Evolutionary conservation across 805 yeast genomes (phyloP), one percentile per base, ranked within the genome.

Genomic region (Ogataea pini): DNA sequence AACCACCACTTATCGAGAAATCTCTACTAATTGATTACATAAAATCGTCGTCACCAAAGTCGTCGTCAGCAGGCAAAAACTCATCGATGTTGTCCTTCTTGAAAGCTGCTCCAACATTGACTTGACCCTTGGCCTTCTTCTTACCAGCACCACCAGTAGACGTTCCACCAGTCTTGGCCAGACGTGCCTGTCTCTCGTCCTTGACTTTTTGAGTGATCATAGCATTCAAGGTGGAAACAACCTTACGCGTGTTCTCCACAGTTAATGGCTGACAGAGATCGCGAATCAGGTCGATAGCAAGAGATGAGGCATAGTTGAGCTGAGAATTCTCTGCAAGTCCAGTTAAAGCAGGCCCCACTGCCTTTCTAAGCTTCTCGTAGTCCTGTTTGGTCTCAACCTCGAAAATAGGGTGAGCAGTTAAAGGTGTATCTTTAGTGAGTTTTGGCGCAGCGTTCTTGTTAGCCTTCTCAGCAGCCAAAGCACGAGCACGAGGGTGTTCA

Each of bases 121-220:
- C 85, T 48, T 82, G 78, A 48, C 88, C 85, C 70, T 86, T 86
- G 49, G 89, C 96, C 81, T 91, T 92, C 81, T 86, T 86, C 79
- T 91, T 90, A 70, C 96, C 96, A 32, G 95, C 94, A 65, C 97
- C 97, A 60, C 95, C 95, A 19, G 89, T 80, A 33, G 92, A 81
- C 22, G 95, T 86, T 55, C 92, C 94, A 53, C 94, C 92, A 47
- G 88, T 77, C 65, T 83, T 85, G 59, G 86, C 80, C 61, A 87
- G 72, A 68, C 97, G 83, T 20, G 87, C 89, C 61, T 81, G 87
- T 75, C 97, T 88, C 72, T 92, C 98, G 47, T 85, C 86, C 65
- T 84, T 85, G 68, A 85, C 89, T 72, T 92, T 92, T 48, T 90
- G 96, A 61, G 86, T 90, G 53, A 86, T 74, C 47, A 85, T 67